Percentiles rank a stretch among this genome's conserved stretches.
Conservation (phyloP, 78 protist species). For the Capsaspora owczarzaki region DNA sequence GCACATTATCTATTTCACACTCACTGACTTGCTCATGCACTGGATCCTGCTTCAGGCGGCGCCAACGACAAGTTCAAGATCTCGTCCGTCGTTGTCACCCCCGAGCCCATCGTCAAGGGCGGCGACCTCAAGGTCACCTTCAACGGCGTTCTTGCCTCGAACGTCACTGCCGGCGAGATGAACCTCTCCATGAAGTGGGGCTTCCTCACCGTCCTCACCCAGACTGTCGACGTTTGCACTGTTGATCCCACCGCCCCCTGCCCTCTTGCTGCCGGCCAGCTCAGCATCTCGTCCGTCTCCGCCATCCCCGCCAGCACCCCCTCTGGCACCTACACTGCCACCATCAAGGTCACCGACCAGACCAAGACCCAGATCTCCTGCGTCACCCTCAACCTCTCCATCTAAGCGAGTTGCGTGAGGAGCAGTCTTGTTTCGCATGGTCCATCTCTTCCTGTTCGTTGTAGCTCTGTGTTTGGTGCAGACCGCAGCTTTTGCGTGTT, state of each 20-base stretch:
- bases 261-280: not conserved
- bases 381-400: not conserved
- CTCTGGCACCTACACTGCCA: not conserved
- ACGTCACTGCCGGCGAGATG: too few species aligned
- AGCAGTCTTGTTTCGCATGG: too few species aligned
- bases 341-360: not conserved
- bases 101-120: constrained; percentile 23
- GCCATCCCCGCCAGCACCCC: not conserved
- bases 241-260: not conserved
- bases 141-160: constrained; percentile 7
- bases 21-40: too few species aligned
- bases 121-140: not conserved
- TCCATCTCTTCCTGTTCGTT: too few species aligned
- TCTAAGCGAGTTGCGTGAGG: too few species aligned
- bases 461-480: too few species aligned
- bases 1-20: too few species aligned
- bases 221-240: not conserved
- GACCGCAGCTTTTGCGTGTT: too few species aligned
- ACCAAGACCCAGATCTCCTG: not conserved
- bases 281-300: not conserved
- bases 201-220: too few species aligned
- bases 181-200: too few species aligned
- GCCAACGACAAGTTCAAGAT: not conserved
- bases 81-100: constrained; percentile 12
- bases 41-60: not conserved